Conservation (phyloP, 495 filamentous ascomycete genomes). For the Sordaria brevicollis region DNA sequence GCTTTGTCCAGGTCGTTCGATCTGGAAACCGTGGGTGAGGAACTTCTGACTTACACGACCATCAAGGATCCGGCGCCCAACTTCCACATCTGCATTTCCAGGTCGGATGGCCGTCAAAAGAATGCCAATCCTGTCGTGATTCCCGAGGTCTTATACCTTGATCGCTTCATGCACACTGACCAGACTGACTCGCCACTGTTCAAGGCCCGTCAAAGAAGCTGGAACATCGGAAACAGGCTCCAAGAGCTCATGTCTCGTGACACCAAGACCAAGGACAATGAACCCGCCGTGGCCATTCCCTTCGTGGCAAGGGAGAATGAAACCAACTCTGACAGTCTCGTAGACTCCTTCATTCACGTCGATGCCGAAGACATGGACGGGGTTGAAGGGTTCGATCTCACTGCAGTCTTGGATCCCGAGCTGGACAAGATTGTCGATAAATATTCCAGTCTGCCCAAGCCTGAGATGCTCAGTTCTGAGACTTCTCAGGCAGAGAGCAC, state of each 20-base stretch:
- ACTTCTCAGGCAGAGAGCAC: neutral
- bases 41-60: constrained; percentile 57
- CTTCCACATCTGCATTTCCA: constrained; percentile 79
- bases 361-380: neutral
- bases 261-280: neutral
- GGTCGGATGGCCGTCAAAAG: constrained; percentile 66
- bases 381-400: neutral
- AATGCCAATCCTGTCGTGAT: constrained; percentile 69
- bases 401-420: neutral
- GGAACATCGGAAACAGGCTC: constrained; percentile 63
- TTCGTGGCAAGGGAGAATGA: neutral
- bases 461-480: too few species aligned
- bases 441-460: neutral
- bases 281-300: neutral
- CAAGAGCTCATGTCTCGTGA: constrained; percentile 39
- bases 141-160: constrained; percentile 69
- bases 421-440: neutral
- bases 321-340: neutral
- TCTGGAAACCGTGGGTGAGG: constrained; percentile 56
- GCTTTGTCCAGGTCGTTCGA: constrained; percentile 81
- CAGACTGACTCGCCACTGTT: constrained; percentile 47
- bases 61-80: constrained; percentile 73
- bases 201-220: constrained; percentile 52
- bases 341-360: neutral
- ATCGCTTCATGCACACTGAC: constrained; percentile 69